Percentiles rank a stretch among this genome's conserved stretches.
phyloP scores from a whole-genome alignment of 306 rosid species.

The Senna siamea region DNA sequence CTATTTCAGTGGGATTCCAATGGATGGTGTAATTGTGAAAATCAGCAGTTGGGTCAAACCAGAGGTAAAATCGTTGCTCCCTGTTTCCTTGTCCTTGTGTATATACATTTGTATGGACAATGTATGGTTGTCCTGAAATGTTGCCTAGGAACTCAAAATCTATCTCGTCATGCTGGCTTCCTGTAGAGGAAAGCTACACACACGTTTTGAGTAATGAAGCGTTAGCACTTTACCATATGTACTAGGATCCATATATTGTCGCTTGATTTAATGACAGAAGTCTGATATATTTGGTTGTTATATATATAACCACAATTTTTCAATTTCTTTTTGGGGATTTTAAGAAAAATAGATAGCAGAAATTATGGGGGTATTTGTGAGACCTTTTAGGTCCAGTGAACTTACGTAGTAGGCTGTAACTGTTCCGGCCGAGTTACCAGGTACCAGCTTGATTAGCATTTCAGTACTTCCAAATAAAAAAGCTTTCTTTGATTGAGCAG shows the following conservation, averaged over 20 bases:
- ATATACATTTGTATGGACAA: slow-evolving; percentile 71
- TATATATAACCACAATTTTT: not conserved
- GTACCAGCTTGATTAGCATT: slow-evolving; percentile 68
- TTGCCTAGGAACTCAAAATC: slow-evolving; percentile 94
- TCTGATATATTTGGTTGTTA: not conserved
- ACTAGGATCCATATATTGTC: not conserved
- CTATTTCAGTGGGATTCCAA: slow-evolving; percentile 82
- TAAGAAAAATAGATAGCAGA: not conserved
- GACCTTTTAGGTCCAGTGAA: slow-evolving; percentile 8
- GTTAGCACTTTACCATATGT: slow-evolving; percentile 25
- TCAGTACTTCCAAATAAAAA: slow-evolving; percentile 80
- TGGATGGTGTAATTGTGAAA: slow-evolving; percentile 90
- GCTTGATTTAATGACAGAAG: not conserved
- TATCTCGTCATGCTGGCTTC: slow-evolving; percentile 77
- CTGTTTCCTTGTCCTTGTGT: slow-evolving; percentile 74
- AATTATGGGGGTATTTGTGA: not conserved
- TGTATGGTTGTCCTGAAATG: slow-evolving; percentile 80
- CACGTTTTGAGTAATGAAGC: slow-evolving; percentile 16
- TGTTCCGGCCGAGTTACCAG: slow-evolving; percentile 79
- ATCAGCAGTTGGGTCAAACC: slow-evolving; percentile 87
- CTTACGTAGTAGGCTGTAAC: slow-evolving; percentile 87
- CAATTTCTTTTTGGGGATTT: not conserved
- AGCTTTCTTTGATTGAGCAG: slow-evolving; percentile 67
- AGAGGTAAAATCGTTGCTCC: slow-evolving; percentile 81
- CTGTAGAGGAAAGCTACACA: slow-evolving; percentile 76